Evolutionary conservation across 257 asterid genomes (phyloP).

Genomic region (Ligustrum vulgare): DNA sequence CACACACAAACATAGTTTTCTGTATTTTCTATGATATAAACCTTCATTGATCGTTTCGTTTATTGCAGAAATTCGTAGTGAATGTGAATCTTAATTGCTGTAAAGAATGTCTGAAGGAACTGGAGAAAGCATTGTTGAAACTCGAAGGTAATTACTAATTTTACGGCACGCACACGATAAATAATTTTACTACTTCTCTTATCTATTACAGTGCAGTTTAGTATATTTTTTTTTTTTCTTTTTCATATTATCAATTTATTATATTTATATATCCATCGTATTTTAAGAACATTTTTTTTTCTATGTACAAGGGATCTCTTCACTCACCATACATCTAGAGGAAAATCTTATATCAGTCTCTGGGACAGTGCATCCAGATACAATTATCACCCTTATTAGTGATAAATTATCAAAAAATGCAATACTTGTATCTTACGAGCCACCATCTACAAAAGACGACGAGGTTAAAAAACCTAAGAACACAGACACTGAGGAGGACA

Average conservation of each 20-base stretch:
- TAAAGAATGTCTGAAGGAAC: conserved; percentile 15
- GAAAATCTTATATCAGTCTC: conserved; percentile 24
- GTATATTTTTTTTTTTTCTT: too few relatives aligned
- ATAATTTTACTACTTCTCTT: too few relatives aligned
- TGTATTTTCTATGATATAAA: not conserved
- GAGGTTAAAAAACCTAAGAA: not conserved
- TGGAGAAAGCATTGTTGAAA: conserved; percentile 25
- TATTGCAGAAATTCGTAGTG: conserved; percentile 27
- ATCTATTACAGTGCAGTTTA: too few relatives aligned
- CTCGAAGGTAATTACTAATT: conserved; percentile 23
- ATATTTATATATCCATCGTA: too few relatives aligned
- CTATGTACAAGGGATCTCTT: conserved; percentile 24
- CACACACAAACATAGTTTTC: too few relatives aligned
- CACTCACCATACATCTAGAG: conserved; percentile 17
- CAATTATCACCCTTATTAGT: conserved; percentile 13
- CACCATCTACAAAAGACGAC: not conserved
- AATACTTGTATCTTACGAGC: conserved; percentile 16
- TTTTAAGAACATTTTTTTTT: too few relatives aligned
- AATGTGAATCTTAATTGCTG: conserved; percentile 34
- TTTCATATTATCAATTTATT: too few relatives aligned
- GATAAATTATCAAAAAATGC: conserved; percentile 26
- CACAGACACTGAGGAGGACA: not conserved
- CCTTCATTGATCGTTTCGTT: not conserved
- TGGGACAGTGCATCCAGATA: conserved; percentile 23
- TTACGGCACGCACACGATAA: too few relatives aligned